These are phyloP conservation scores for Mortierella sp. DNA, from an alignment of 371 early-diverging fungal species.

Conservation along the genomic window DNA sequence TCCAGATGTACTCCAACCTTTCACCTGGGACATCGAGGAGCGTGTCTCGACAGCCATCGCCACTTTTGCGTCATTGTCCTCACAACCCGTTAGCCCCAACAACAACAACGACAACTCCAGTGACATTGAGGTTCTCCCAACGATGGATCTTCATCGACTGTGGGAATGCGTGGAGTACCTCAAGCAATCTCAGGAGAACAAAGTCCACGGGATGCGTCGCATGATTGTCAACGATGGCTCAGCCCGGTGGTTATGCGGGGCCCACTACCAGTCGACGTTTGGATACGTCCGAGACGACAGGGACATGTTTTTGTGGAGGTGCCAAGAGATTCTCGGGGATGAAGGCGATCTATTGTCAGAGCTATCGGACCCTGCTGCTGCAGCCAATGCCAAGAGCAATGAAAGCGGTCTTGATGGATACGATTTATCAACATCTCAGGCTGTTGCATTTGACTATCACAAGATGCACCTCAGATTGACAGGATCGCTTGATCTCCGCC, in stretches of 20 bases:
- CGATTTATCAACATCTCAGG: neutral
- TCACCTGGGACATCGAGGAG: constrained; percentile 42
- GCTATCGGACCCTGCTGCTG: neutral
- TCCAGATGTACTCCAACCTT: constrained; percentile 31
- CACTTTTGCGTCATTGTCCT: constrained; percentile 1
- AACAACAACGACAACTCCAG: neutral
- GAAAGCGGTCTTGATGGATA: neutral
- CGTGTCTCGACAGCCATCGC: constrained; percentile 37
- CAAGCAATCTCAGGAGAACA: neutral
- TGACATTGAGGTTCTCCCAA: neutral
- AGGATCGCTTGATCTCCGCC: neutral
- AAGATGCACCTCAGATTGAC: constrained; percentile 23
- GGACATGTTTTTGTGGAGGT: constrained; percentile 10
- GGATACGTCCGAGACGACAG: constrained; percentile 23
- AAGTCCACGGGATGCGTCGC: constrained; percentile 23
- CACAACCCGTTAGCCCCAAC: neutral
- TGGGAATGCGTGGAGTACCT: constrained; percentile 40
- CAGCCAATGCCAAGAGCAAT: neutral
- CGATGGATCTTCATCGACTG: constrained; percentile 26
- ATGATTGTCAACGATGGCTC: constrained; percentile 26
- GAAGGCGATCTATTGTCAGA: constrained; percentile 1
- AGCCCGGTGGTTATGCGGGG: constrained; percentile 27
- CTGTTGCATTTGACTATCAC: constrained; percentile 27
- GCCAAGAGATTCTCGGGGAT: constrained; percentile 26
- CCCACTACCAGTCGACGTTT: constrained; percentile 26